Evolutionary conservation across 176 grass and related monocot genomes (phyloP).

Genomic region (Poa pratensis): DNA sequence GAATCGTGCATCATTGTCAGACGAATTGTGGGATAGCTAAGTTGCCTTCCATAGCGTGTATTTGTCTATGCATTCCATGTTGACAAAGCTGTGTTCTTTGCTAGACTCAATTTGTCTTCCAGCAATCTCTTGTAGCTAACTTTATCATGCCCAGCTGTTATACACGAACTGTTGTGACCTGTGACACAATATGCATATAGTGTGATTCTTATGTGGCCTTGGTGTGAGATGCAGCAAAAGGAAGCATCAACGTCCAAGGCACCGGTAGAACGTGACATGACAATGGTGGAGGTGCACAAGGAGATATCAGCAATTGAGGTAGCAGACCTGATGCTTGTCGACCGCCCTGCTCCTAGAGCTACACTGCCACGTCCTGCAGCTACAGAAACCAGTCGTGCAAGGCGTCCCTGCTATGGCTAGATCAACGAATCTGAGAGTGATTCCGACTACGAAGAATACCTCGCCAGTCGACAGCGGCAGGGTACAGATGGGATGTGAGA

Average conservation of each 20-base stretch:
- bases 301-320: background rate
- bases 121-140: slow-evolving; percentile 65
- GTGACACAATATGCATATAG: background rate
- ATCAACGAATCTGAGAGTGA: slow-evolving; percentile 42
- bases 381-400: background rate
- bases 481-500: slow-evolving; percentile 23
- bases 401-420: slow-evolving; percentile 43
- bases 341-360: background rate
- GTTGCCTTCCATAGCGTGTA: background rate
- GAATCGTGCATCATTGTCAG: background rate
- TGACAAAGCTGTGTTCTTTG: slow-evolving; percentile 17
- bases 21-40: background rate
- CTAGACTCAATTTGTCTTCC: slow-evolving; percentile 88
- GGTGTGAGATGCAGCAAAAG: slow-evolving; percentile 17
- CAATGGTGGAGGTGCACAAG: slow-evolving; percentile 8
- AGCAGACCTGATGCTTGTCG: background rate
- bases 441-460: slow-evolving; percentile 28
- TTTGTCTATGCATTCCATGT: background rate
- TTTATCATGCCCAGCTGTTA: slow-evolving; percentile 74
- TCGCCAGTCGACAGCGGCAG: background rate
- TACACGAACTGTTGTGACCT: background rate
- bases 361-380: background rate
- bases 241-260: background rate
- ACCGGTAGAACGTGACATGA: background rate
- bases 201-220: slow-evolving; percentile 17